These are phyloP conservation scores for Quercus gilva DNA, from an alignment of 306 rosid species.

Conservation along the genomic window DNA sequence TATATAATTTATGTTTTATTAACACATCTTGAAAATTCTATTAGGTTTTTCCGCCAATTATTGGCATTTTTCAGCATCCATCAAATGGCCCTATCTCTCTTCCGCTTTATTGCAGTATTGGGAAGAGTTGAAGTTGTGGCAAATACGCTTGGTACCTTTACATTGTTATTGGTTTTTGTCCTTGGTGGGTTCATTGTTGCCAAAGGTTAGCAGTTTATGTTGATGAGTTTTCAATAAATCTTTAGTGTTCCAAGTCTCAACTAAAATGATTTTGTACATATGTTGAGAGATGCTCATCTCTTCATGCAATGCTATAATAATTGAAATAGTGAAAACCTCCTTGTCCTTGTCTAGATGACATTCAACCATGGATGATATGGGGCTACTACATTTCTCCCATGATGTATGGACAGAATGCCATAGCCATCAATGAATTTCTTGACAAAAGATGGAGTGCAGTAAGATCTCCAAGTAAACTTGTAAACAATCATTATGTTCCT, in stretches of 20 bases:
- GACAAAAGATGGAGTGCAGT: slow-evolving; percentile 83
- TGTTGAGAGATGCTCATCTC: not conserved
- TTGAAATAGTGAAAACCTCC: not conserved
- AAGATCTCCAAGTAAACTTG: slow-evolving; percentile 22
- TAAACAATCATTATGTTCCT: not conserved
- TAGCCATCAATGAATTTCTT: slow-evolving; percentile 76
- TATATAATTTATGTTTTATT: slow-evolving; percentile 7
- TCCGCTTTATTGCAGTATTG: slow-evolving; percentile 75
- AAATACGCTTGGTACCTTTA: slow-evolving; percentile 59
- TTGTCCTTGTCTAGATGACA: slow-evolving; percentile 42
- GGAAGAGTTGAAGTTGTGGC: slow-evolving; percentile 79
- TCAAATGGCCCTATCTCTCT: slow-evolving; percentile 75
- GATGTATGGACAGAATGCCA: slow-evolving; percentile 92
- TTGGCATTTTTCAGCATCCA: slow-evolving; percentile 78
- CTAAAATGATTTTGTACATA: not conserved
- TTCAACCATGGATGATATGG: slow-evolving; percentile 82
- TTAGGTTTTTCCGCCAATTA: slow-evolving; percentile 77
- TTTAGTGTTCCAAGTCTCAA: not conserved
- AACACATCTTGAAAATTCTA: slow-evolving; percentile 9
- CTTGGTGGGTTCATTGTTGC: slow-evolving; percentile 90
- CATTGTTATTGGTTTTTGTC: slow-evolving; percentile 61
- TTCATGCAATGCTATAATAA: not conserved
- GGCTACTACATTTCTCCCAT: slow-evolving; percentile 76
- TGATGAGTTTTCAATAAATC: not conserved
- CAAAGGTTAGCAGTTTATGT: slow-evolving; percentile 42